Evolutionary conservation across 306 rosid species (phyloP), one percentile per base, ranked within the genome.

Genomic region (Rubus parviflorus): DNA sequence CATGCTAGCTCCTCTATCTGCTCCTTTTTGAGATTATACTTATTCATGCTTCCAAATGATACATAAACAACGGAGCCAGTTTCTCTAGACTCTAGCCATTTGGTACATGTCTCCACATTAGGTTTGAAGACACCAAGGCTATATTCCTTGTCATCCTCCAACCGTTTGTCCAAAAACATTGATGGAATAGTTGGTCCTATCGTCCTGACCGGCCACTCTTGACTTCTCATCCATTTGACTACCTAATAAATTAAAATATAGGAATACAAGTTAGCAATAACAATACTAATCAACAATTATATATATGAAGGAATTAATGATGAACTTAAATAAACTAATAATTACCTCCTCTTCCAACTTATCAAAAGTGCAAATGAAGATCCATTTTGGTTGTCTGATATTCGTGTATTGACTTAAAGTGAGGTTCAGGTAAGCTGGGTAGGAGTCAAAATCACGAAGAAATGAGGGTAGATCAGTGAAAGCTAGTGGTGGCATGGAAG

Each of bases 121-220:
- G 75, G 61, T 17, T 72, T 67, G 17, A 65, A 66, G 7, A 78
- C 37, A 10, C 56, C 69, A 15, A 78, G 37, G 17, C 82, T 73
- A 13, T 69, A 83, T 8, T 56, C 41, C 30, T 58, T 67, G 49
- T 78, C 77, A 0, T 73, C 68, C 20, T 64, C 22, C 40, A 65
- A 16, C 4, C 63, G 54, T 4, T 75, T 53, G 53, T 75, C 86
- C 15, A 79, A 48, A 72, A 74, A 79, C 20, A 53, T 48, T 12
- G 86, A 75, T 62, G 86, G 83, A 63, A 79, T 41, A 6, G 66
- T 54, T 8, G 83, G 83, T 23, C 86, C 86, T 3, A 83, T 56
- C 7, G 72, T 75, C 23, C 38, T 70, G 37, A 79, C 40, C 10
- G 83, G 80, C 80, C 77, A 78, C 16, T n/a, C 19, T 71, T 53